Base-by-base conservation (phyloP, 257 asterid species). In the Primulina tabacum region DNA sequence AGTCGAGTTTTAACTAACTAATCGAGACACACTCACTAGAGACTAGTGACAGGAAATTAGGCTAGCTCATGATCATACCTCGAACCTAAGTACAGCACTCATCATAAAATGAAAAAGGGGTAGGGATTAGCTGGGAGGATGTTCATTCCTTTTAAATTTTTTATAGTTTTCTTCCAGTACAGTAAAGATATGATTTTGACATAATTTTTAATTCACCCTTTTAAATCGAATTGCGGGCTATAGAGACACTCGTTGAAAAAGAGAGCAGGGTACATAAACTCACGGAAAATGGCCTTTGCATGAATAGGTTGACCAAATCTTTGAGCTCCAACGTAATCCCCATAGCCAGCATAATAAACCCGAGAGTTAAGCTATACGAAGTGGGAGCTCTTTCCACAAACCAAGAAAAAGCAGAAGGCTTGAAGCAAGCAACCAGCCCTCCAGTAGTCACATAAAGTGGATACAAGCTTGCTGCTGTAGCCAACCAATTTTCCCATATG, bases 391-490 rank as follows among this genome's bases (percentile, higher is more conserved):
- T 59, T n/a, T 80, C 40, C 62, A 89, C 96, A 76, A 87, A 87
- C 95, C 94, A 89, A 17, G 94, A 77, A 78, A 89, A 92, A 5
- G 89, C 83, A 56, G 92, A 72, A 43, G 97, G 97, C 53, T 75
- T 78, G 8, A 82, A 32, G 63, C 89, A 84, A 52, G 96, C 97
- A 81, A 90, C 74, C 50, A 72, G 60, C 64, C 89, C 98, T 35
- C 98, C 98, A 50, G 77, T 87, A 17, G 88, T 88, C 60, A 92
- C 97, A 80, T 92, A 90, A 7, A 92, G 64, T 63, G 98, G 98
- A 80, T 86, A 92, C 78, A 90, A 86, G 58, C 92, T 86, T 7
- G 95, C 96, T 40, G 90, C 88, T 71, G 82, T 53, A 52, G 87
- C 77, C 78, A 88, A 34, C 82, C 82, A 82, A 5, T 78, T 80